Evolutionary conservation across 2,329 filamentous ascomycete species (phyloP).

Genomic region (Diaporthe humulicola): DNA sequence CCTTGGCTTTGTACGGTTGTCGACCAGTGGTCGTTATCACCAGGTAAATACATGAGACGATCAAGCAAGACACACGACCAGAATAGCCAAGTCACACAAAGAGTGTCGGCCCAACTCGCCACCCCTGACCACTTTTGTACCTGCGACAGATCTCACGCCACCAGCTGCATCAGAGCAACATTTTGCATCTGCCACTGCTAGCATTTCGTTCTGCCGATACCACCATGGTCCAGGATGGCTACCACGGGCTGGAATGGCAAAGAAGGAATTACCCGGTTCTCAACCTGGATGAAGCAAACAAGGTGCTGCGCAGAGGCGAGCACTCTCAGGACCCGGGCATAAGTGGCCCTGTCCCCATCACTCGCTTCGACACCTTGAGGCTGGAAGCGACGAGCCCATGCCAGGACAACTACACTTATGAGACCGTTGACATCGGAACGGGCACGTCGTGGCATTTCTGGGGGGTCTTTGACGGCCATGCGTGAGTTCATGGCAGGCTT

Average conservation of each 20-base stretch:
- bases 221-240: conserved; percentile 18
- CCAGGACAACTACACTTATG: conserved; percentile 51
- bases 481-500: conserved; percentile 48
- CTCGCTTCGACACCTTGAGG: conserved; percentile 2
- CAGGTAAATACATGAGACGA: neutral
- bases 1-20: neutral
- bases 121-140: neutral
- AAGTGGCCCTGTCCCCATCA: neutral
- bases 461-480: conserved; percentile 65
- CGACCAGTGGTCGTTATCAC: neutral
- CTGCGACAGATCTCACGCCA: no score
- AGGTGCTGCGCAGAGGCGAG: conserved; percentile 1
- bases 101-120: neutral
- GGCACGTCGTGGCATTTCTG: conserved; percentile 50
- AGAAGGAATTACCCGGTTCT: conserved; percentile 23
- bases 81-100: neutral
- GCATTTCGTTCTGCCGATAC: neutral
- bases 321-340: neutral
- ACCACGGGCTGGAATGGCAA: conserved; percentile 15
- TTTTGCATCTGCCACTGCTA: neutral
- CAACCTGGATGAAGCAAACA: conserved; percentile 6
- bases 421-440: conserved; percentile 36
- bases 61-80: neutral
- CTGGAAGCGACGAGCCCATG: conserved; percentile 42
- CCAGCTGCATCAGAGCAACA: neutral